These are phyloP conservation scores for Gossypium raimondii DNA, from an alignment of 345 rosid species.

Conservation along the genomic window DNA sequence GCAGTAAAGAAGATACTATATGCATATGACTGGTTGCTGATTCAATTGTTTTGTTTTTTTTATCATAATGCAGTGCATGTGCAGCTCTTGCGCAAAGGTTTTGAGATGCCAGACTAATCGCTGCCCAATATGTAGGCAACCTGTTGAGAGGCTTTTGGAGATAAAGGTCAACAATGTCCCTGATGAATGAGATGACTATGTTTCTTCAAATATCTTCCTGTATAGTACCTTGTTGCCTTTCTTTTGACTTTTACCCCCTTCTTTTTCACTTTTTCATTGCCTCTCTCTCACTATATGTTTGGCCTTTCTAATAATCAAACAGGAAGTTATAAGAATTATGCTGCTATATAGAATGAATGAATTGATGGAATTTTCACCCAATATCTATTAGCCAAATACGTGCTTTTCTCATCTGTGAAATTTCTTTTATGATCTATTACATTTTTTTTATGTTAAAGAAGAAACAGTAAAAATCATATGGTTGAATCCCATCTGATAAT, in stretches of 20 bases:
- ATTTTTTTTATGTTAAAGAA: no score
- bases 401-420: background rate
- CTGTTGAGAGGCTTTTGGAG: constrained; percentile 91
- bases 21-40: background rate
- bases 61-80: constrained; percentile 74
- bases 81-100: constrained; percentile 93
- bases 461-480: background rate
- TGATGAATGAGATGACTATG: constrained; percentile 34
- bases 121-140: constrained; percentile 96
- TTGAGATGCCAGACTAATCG: constrained; percentile 80
- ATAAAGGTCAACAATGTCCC: constrained; percentile 61
- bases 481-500: background rate
- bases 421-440: background rate
- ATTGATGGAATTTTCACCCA: constrained; percentile 9
- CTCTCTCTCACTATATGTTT: background rate
- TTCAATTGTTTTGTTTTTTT: background rate
- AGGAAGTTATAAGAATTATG: constrained; percentile 9
- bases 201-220: constrained; percentile 16
- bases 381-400: background rate
- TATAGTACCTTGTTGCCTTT: constrained; percentile 19
- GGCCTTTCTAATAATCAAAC: constrained; percentile 24
- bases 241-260: background rate
- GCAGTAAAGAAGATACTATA: background rate
- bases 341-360: constrained; percentile 3
- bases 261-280: background rate